A percentile compares a stretch with the other conserved stretches of the same genome.
Conservation (phyloP, 306 rosid genomes). For the Pterocarpus macrocarpus region DNA sequence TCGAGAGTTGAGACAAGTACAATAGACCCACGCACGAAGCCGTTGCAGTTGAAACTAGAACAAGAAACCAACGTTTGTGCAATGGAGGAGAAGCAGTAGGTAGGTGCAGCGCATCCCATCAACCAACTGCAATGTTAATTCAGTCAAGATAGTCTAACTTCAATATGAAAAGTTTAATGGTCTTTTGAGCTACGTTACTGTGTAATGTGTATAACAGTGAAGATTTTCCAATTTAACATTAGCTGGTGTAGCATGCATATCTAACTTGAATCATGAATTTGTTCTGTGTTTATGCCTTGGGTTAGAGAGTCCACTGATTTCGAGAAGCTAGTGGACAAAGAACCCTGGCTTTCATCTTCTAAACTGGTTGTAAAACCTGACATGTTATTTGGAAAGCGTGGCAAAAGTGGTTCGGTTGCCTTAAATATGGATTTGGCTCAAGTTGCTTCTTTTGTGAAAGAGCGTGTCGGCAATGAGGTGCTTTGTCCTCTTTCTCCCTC, state of each 20-base stretch:
- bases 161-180: no score
- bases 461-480: constrained; percentile 95
- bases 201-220: no score
- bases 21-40: no score
- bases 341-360: constrained; percentile 91
- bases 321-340: constrained; percentile 77
- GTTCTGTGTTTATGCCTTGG: constrained; percentile 49
- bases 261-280: constrained; percentile 31
- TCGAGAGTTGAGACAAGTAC: no score
- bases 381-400: constrained; percentile 99
- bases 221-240: no score
- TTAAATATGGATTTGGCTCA: constrained; percentile 88
- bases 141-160: no score
- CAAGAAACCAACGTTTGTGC: no score
- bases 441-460: constrained; percentile 82
- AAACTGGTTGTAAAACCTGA: constrained; percentile 97
- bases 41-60: no score
- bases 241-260: constrained; percentile 17
- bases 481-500: background rate
- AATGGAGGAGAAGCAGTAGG: no score
- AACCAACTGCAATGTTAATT: no score
- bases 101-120: no score
- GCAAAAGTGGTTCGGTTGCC: constrained; percentile 99
- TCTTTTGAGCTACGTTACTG: no score
- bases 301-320: constrained; percentile 84